These are phyloP conservation scores for Schizothecium vesticola DNA, from an alignment of 495 filamentous ascomycete genomes.

Conservation along the genomic window DNA sequence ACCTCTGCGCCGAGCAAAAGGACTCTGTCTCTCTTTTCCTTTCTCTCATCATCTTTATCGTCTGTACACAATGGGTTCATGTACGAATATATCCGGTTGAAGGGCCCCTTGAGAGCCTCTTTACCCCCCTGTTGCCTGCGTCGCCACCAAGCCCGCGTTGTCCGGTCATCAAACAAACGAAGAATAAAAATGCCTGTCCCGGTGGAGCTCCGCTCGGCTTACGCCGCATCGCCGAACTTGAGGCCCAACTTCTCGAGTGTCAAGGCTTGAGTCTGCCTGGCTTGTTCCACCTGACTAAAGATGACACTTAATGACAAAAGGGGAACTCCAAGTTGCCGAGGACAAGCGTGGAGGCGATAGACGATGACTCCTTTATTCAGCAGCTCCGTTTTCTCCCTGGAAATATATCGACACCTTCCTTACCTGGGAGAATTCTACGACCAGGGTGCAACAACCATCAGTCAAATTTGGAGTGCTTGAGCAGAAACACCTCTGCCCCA, in stretches of 20 bases:
- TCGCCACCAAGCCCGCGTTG: slow-evolving; percentile 9
- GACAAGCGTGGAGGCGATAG: not conserved
- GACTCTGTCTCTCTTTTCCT: not conserved
- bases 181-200: not conserved
- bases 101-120: not conserved
- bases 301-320: not conserved
- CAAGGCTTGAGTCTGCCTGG: not conserved
- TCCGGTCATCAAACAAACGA: slow-evolving; percentile 1
- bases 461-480: not conserved
- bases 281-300: not conserved
- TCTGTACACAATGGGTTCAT: not conserved
- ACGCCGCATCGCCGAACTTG: slow-evolving; percentile 3
- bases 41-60: not conserved
- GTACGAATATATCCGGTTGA: not conserved
- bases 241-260: not conserved
- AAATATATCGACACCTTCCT: not conserved
- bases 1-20: not conserved
- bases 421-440: not conserved
- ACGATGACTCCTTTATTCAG: not conserved
- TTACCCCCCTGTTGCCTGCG: not conserved
- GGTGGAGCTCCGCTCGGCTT: slow-evolving; percentile 9
- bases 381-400: not conserved
- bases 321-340: not conserved
- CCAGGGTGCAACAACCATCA: not conserved
- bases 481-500: not conserved